Evolutionary conservation across 176 grass and related monocot species (phyloP), one percentile per base, ranked within the genome.

Genomic region (Oropetium thomaeum): DNA sequence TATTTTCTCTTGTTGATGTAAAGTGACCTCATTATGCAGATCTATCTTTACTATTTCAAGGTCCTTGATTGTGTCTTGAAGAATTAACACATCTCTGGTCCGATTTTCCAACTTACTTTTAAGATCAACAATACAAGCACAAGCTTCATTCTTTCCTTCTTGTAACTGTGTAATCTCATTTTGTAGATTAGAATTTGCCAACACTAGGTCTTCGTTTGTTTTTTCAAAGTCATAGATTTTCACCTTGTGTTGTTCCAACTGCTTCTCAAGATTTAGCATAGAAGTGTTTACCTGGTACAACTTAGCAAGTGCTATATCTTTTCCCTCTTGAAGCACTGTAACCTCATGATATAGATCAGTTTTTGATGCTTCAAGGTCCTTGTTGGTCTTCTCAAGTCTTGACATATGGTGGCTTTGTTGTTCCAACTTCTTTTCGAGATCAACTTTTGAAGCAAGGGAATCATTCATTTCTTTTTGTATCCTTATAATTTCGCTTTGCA

Each of bases 361-460:
- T 73, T 87, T 82, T 34, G 66, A 48, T 41, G 9, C 38, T 52
- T 39, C 17, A 13, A 91, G 69, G 20, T 59, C 79, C 58, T 78
- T 69, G 30, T 59, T 78, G 13, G 49, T 32, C 70, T 75, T 71
- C 7, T 85, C 69, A 69, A 92, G 79, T 52, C 79, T 74, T 65
- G 71, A 80, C 61, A 87, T 82, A 47, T 82, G 59, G 82, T 69
- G 54, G 27, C 13, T 49, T 79, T 86, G 64, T 58, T 80, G 73
- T 79, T 88, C 75, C 17, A 92, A 58, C 58, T 83, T 83, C 61
- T 22, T 88, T 52, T 83, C 79, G 38, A 83, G 81, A 57, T 65
- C 76, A 75, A 66, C 30, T n/a, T n/a, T n/a, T n/a, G 39, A 41
- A 10, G 39, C 39, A 41, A 63, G 19, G 51, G 25, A 47, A 58